Percentiles rank a stretch among this genome's conserved stretches.
Conservation (phyloP, 1,284 basidiomycete species). For the Fomitopsis betulina region DNA sequence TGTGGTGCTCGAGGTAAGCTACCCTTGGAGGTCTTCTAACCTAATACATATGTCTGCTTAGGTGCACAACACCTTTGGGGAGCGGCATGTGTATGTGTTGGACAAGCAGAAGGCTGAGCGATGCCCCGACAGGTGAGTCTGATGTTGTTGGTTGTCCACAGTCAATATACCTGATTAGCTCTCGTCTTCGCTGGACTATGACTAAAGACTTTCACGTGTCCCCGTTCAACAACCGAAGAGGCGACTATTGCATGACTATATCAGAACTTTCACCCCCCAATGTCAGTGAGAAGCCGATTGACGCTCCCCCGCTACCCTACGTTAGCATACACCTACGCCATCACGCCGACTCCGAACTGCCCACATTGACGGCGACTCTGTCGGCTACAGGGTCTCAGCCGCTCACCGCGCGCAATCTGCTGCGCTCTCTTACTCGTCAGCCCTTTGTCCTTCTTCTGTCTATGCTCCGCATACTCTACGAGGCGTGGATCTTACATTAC, state of each 20-base stretch:
- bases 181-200: constrained; percentile 69
- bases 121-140: constrained; percentile 34
- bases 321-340: constrained; percentile 39
- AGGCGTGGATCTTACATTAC: constrained; percentile 70
- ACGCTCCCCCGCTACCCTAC: constrained; percentile 25
- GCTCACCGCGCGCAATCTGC: constrained; percentile 38
- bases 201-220: constrained; percentile 75
- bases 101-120: constrained; percentile 33
- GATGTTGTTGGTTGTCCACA: not conserved
- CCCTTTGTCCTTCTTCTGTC: constrained; percentile 61
- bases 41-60: constrained; percentile 21
- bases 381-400: constrained; percentile 34
- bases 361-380: constrained; percentile 40
- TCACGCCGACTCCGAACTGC: constrained; percentile 11
- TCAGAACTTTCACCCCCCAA: constrained; percentile 39
- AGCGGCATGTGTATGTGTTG: constrained; percentile 62
- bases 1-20: constrained; percentile 52
- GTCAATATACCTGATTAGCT: constrained; percentile 29
- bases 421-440: constrained; percentile 38
- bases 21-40: no score
- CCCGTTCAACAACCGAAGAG: constrained; percentile 74
- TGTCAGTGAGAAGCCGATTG: constrained; percentile 5
- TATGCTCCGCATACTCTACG: constrained; percentile 58
- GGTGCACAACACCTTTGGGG: constrained; percentile 79
- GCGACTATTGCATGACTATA: constrained; percentile 57